Evolutionary conservation across 106 monocot genomes (phyloP).

Genomic region (Iris macrosiphon): DNA sequence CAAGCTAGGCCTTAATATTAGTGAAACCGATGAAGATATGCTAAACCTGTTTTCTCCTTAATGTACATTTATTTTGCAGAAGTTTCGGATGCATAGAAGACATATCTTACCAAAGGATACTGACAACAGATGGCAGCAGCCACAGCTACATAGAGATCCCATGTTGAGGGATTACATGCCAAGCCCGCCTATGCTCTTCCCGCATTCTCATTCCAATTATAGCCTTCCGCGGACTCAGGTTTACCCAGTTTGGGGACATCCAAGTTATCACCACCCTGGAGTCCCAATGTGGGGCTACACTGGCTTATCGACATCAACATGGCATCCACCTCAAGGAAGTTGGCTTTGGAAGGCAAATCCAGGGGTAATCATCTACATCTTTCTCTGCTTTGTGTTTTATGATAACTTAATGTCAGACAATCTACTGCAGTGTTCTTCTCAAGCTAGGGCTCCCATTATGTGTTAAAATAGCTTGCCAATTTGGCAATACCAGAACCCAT

Average conservation of each 20-base stretch:
- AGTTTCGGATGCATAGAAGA: conserved; percentile 66
- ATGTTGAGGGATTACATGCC: conserved; percentile 22
- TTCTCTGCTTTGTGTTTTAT: too few relatives aligned
- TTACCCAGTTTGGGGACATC: conserved; percentile 54
- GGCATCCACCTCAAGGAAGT: conserved; percentile 43
- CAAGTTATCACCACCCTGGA: conserved; percentile 18
- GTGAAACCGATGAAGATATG: too few relatives aligned
- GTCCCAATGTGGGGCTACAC: conserved; percentile 28
- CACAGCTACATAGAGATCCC: conserved; percentile 17
- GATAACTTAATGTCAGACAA: too few relatives aligned
- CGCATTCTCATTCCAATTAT: conserved; percentile 29
- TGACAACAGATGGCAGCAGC: conserved; percentile 36
- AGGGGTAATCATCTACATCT: conserved; percentile 30
- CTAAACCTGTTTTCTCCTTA: too few relatives aligned
- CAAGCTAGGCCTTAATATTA: too few relatives aligned
- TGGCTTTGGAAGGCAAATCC: conserved; percentile 53
- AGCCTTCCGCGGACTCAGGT: conserved; percentile 17
- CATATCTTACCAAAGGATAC: conserved; percentile 54
- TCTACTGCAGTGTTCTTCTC: too few relatives aligned
- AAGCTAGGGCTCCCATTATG: too few relatives aligned
- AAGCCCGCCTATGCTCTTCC: conserved; percentile 33
- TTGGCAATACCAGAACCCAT: too few relatives aligned
- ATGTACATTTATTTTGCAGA: conserved; percentile 61
- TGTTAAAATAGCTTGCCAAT: too few relatives aligned
- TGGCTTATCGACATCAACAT: conserved; percentile 32